Base-by-base conservation (phyloP, 192 early-diverging fungal species). In the Mortierella claussenii region DNA sequence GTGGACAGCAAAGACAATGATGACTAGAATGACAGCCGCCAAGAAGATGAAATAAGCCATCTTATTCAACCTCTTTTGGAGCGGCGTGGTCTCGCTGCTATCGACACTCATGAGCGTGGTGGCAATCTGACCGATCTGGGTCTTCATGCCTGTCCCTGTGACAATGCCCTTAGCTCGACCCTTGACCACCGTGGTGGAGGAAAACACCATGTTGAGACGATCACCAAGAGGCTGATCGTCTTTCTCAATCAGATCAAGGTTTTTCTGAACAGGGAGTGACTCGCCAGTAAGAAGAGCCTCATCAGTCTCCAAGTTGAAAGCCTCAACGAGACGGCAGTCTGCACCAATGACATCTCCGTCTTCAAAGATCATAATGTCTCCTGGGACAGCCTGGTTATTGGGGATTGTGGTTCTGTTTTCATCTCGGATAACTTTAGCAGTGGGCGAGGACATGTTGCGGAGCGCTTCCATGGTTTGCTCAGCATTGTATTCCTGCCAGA, bases 251-350 rank as follows among this genome's bases (percentile, higher is more conserved):
- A 86, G 62, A 23, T 82, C 85, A 47, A 81, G 69, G 37, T 74
- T 82, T 73, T 98, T 98, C 54, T 89, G 75, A 26, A 95, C 89
- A 20, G 92, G 90, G 28, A 98, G 78, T 11, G 90, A 86, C 79
- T 98, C 97, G 67, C 97, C 97, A 0, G 97, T 98, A 33, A 98
- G 79, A 46, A 98, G 85, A 12, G 95, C 90, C 83, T 98, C 97
- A 61, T 97, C 91, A 11, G 96, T 85, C 61, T 97, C 95, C 59
- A 97, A 87, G 81, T 98, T 95, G 47, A 94, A 90, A 15, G 89
- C 84, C 54, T 95, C 88, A 65, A 86, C 82, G 11, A 98, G 81
- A 53, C 97, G 93, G 47, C 91, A 87, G 68, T 97, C 97, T 23
- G 97, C 97, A 33, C 94, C 95, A 42, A 97, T 86, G 17, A 94